Evolutionary conservation across 1,284 basidiomycete genomes (phyloP).

Genomic region (Sanghuangporus sanghuang): DNA sequence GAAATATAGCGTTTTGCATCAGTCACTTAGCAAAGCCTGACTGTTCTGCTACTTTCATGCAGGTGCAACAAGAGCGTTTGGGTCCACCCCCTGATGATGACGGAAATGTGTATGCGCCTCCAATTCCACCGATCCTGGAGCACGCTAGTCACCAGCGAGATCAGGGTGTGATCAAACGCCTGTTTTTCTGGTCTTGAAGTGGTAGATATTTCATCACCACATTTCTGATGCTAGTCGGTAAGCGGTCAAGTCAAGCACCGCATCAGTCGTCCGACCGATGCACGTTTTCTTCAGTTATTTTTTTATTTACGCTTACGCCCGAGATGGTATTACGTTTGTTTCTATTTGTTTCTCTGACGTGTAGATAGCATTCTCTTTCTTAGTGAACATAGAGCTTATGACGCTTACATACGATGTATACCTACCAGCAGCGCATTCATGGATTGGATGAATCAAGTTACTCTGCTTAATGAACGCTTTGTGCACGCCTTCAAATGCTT

Average conservation of each 20-base stretch:
- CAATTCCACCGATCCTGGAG: constrained; percentile 9
- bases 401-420: constrained; percentile 3
- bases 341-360: background rate
- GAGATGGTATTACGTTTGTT: background rate
- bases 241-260: background rate
- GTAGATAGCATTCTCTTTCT: constrained; percentile 1
- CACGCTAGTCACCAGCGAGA: constrained; percentile 9
- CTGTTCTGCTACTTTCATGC: background rate
- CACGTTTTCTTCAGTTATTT: too few species aligned
- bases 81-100: constrained; percentile 13
- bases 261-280: background rate
- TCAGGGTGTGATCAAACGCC: constrained; percentile 10
- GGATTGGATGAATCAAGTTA: background rate
- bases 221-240: background rate
- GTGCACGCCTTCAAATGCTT: background rate
- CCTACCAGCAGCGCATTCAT: background rate
- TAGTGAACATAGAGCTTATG: background rate
- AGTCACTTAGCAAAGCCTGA: too few species aligned
- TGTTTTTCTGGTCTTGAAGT: constrained; percentile 15
- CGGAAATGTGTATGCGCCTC: constrained; percentile 6
- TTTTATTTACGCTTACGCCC: too few species aligned
- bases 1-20: background rate
- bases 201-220: background rate
- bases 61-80: constrained; percentile 18
- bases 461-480: background rate